Base-by-base conservation (phyloP, 305 asterid species). In the Withania somnifera region DNA sequence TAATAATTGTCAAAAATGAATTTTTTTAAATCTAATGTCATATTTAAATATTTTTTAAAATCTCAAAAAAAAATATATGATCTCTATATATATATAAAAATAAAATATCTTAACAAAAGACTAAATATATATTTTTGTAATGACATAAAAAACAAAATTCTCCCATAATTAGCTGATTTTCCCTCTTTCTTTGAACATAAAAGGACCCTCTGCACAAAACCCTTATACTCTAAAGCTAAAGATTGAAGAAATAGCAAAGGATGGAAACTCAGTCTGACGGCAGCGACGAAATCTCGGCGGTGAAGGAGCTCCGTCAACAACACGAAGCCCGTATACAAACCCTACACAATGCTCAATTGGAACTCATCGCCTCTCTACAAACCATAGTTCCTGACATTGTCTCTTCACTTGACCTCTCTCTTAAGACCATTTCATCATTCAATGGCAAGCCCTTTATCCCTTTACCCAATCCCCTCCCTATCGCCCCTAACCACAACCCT, bases 331-430 rank as follows among this genome's bases (percentile, higher is more conserved):
- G 99, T 42, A 90, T 84, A 11, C 95, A 92, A 63, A 88, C 92
- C 64, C 91, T 91, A n/a, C 97, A 85, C 88, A 81, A 89, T 5
- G 86, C 95, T 50, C 99, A 96, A 84, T 82, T 96, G 2, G 96
- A 94, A 81, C 92, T 96, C 84, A 93, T 96, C 51, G 89, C 95
- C 69, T 96, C 99, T 81, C 90, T 96, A 5, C 98, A 91, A 82
- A 86, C 83, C 90, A 86, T 93, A 36, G 94, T 91, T 53, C 99
- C 99, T 0, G 92, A 91, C 89, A 88, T 96, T 51, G 99, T 93
- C 53, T 93, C 99, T 28, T 93, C 98, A 10, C 93, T 96, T 61
- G 98, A 94, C 85, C 88, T 94, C 82, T 94, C 98, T 61, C 97
- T 94, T 78, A 88, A 86, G 83, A 88, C 92, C 67, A 90, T 96